Base-by-base conservation (phyloP, 2,329 filamentous ascomycete genomes). In the Shiraia sp. region DNA sequence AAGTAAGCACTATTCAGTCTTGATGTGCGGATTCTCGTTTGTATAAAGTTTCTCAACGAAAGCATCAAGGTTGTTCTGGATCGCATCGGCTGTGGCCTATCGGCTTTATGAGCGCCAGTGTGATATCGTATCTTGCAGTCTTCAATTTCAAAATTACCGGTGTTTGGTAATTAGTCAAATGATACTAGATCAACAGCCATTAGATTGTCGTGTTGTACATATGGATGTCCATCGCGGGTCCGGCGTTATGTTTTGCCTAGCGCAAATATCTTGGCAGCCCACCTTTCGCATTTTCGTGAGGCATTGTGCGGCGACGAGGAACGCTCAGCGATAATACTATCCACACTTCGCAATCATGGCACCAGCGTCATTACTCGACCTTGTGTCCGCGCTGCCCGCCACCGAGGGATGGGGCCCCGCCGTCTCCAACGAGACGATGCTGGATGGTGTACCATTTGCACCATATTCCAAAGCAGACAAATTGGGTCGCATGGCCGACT, bases 381-480 rank as follows among this genome's bases (percentile, higher is more conserved):
- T 77, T 40, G 73, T 78, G 49, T 68, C 71, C 47, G 63, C 72
- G 25, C 67, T 78, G 38, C 75, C 75, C 39, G 60, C 61, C 38
- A 70, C 65, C 45, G 71, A 73, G 50, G 68, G 68, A 53, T 99
- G 93, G 93, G 93, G 93, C 47, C 92, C 92, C 39, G 72, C 87
- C 48, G 82, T 87, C 57, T 87, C 90, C 47, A 83, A 77, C 61
- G 89, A 96, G 71, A 95, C 89, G 53, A 96, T 88, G 49, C 82
- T 97, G 63, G 86, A 95, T 69, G 93, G 93, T 69, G 90, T 97
- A 35, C 93, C 93, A 27, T 99, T 96, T 72, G 93, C 93, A 61
- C 93, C 93, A 48, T 99, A 93, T 79, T 96, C 91, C 57, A 99
- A 99, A 76, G 90, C 90, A 70, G 93, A 99, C 79, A 97, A 96